Base-by-base conservation (phyloP, 345 rosid genomes). In the Physaria fendleri region DNA sequence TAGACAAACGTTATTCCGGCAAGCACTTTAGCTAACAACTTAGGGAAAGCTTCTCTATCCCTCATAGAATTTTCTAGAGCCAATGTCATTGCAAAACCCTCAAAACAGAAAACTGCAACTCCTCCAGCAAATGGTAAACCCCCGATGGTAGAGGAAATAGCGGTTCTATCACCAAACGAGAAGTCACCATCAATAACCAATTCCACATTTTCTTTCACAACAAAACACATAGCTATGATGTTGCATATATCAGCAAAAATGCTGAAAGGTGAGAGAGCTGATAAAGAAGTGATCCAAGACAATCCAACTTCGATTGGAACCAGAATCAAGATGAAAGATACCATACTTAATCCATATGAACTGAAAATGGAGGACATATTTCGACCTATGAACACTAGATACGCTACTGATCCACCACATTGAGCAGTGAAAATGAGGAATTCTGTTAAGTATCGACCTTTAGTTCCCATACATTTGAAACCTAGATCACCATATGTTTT, bases 41-140 rank as follows among this genome's bases (percentile, higher is more conserved):
- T 78, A 35, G 82, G 79, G 62, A 85, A 93, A 10, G 73, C 71
- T 6, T 75, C 43, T 58, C 71, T 87, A 2, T 93, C 87, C 62
- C 20, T 90, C 97, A 87, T 87, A 3, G 99, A 93, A 47, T 73
- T 61, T 76, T 93, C 92, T 27, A 93, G 50, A 28, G 95, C 82
- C 72, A 93, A 50, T 0, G 97, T 93, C 99, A 89, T 89, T 1
- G 90, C 95, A 40, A 89, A 89, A 24, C 99, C 99, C 66, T 93
- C 95, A 14, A 93, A 93, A 68, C 96, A 89, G 51, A 85, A 93
- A 46, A 93, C 88, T 0, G 97, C 96, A 88, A 87, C 83, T 40
- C 99, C 99, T 42, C 72, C 82, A 0, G 97, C 99, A 68, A 89
- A 87, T 0, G 95, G 96, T 65, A 93, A 66, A 40, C 88, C 92